A percentile compares a stretch with the other conserved stretches of the same genome.
These are phyloP conservation scores for Graphium sp. DNA, from an alignment of 2,329 filamentous ascomycete genomes.

Conservation along the genomic window DNA sequence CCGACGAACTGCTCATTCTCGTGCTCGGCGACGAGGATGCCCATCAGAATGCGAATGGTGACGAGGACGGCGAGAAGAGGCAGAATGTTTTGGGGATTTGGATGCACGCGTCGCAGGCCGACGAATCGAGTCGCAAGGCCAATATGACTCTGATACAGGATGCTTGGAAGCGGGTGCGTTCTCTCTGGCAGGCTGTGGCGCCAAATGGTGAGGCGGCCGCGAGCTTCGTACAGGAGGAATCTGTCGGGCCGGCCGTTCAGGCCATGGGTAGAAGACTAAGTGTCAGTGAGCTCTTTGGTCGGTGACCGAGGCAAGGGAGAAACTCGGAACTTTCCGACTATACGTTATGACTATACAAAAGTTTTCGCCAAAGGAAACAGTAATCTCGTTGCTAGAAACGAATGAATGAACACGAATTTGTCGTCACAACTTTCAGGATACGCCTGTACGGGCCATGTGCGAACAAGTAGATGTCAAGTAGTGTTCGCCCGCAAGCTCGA, in stretches of 20 bases:
- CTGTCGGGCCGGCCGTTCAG: conserved; percentile 21
- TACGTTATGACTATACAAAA: conserved; percentile 1
- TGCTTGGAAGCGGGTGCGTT: conserved; percentile 17
- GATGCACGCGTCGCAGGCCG: conserved; percentile 32
- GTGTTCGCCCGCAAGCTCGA: too few relatives aligned
- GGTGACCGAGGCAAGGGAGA: too few relatives aligned
- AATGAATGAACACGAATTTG: too few relatives aligned
- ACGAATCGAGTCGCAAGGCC: conserved; percentile 22
- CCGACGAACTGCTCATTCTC: conserved; percentile 33
- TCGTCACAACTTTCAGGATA: too few relatives aligned
- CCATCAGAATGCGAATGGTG: conserved; percentile 8
- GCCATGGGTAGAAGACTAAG: conserved; percentile 25
- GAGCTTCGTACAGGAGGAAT: conserved; percentile 4
- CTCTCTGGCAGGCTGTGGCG: conserved; percentile 1
- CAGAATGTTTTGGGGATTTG: conserved; percentile 33
- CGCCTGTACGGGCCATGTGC: too few relatives aligned
- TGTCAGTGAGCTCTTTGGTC: conserved; percentile 28
- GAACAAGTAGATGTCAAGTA: too few relatives aligned
- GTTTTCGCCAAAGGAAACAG: not conserved
- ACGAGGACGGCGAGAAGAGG: conserved; percentile 7
- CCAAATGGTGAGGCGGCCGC: not conserved
- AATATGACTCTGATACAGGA: conserved; percentile 23
- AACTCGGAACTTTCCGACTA: too few relatives aligned
- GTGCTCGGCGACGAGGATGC: conserved; percentile 17
- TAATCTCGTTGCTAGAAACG: too few relatives aligned